These are phyloP conservation scores for Penicillium malachiteum DNA, from an alignment of 495 filamentous ascomycete genomes.

Conservation along the genomic window DNA sequence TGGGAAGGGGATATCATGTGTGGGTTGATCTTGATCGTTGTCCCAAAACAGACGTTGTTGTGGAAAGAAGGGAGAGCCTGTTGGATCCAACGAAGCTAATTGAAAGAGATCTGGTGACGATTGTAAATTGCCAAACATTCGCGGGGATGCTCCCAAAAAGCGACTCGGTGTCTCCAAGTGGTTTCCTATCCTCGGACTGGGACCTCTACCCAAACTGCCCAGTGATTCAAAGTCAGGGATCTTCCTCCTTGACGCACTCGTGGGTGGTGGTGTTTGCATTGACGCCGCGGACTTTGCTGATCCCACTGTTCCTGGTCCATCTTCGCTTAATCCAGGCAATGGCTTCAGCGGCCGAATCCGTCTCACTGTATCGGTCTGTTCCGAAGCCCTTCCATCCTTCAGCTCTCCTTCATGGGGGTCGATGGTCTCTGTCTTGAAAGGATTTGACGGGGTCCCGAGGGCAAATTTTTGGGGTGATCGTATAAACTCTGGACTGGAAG, in stretches of 20 bases:
- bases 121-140: slow-evolving; percentile 54
- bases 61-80: slow-evolving; percentile 63
- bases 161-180: slow-evolving; percentile 46
- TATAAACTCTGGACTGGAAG: slow-evolving; percentile 53
- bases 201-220: slow-evolving; percentile 23
- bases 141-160: slow-evolving; percentile 42
- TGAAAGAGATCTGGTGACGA: slow-evolving; percentile 68
- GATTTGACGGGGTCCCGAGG: slow-evolving; percentile 33
- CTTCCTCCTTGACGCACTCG: slow-evolving; percentile 54
- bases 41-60: slow-evolving; percentile 77
- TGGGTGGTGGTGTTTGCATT: slow-evolving; percentile 68
- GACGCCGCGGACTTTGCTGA: slow-evolving; percentile 53
- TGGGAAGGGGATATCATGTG: slow-evolving; percentile 21
- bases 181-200: slow-evolving; percentile 23
- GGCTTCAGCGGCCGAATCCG: slow-evolving; percentile 42
- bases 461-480: slow-evolving; percentile 49
- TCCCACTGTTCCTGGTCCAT: slow-evolving; percentile 37
- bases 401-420: not conserved
- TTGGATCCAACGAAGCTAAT: slow-evolving; percentile 68
- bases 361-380: slow-evolving; percentile 44
- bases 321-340: slow-evolving; percentile 31
- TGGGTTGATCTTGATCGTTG: slow-evolving; percentile 43
- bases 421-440: slow-evolving; percentile 36
- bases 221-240: slow-evolving; percentile 34
- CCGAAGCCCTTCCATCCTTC: slow-evolving; percentile 43